Evolutionary conservation across 805 yeast species (phyloP).

Genomic region (Hagleromyces aurorensis): DNA sequence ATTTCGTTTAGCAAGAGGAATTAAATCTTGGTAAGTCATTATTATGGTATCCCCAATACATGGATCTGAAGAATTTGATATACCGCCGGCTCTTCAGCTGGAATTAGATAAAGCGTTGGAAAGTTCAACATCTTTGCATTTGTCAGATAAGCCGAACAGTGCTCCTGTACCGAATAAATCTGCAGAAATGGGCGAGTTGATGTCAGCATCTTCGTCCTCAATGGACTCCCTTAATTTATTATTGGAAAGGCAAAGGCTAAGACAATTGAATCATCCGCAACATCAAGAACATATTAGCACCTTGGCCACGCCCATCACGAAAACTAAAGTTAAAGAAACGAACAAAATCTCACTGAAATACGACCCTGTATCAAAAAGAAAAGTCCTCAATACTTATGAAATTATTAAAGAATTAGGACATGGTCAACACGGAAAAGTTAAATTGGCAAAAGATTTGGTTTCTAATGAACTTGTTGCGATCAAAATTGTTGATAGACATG

Average conservation of each 20-base stretch:
- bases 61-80: slow-evolving; percentile 20
- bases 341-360: slow-evolving; percentile 71
- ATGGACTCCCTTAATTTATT: slow-evolving; percentile 33
- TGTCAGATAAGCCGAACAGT: not conserved
- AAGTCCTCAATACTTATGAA: slow-evolving; percentile 83
- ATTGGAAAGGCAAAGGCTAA: slow-evolving; percentile 34
- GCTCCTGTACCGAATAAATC: too few species aligned
- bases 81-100: slow-evolving; percentile 22
- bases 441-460: slow-evolving; percentile 72
- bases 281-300: slow-evolving; percentile 32
- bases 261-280: slow-evolving; percentile 36
- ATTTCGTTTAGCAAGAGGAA: too few species aligned
- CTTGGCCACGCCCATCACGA: slow-evolving; percentile 7
- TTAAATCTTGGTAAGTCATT: too few species aligned
- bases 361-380: slow-evolving; percentile 78
- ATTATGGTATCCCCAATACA: slow-evolving; percentile 7
- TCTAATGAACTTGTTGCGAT: slow-evolving; percentile 73
- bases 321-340: slow-evolving; percentile 67
- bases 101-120: slow-evolving; percentile 9
- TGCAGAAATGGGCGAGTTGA: slow-evolving; percentile 4
- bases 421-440: slow-evolving; percentile 99
- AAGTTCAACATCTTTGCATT: slow-evolving; percentile 2
- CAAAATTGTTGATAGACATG: slow-evolving; percentile 78
- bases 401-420: slow-evolving; percentile 79
- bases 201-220: slow-evolving; percentile 25